Evolutionary conservation across 768 basidiomycete species (phyloP), one percentile per base, ranked within the genome.

Genomic region (Russula earlei): DNA sequence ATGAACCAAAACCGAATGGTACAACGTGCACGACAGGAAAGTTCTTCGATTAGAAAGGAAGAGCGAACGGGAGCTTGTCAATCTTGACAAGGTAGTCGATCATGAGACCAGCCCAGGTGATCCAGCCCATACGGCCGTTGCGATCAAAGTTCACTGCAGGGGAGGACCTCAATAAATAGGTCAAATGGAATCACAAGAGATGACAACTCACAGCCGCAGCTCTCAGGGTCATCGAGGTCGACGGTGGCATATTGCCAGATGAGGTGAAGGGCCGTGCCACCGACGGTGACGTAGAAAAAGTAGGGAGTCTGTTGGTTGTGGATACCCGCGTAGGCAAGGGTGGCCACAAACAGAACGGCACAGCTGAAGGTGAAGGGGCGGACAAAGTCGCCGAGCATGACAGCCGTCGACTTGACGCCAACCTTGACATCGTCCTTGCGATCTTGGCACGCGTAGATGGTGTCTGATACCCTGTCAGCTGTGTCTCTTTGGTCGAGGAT

Each of bases 381-480:
- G 27, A 85, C 80, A 66, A 78, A 75, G 6, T 74, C 68, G n/a
- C 82, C 84, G 63, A 85, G 86, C 17, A 86, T 74, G 41, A 89
- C 77, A 0, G 87, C 87, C 12, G 84, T 89, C 5, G 85, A 88
- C 57, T 81, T 80, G 22, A 88, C 82, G 19, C 84, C 84, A 55
- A 80, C 81, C 52, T 79, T 78, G 41, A 83, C 69, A 64, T 91
- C 87, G 68, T 88, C 87, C 54, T 74, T 68, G 50, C 84, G 83
- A 65, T 91, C 87, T 71, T 88, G 79, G 66, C 84, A 87, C 10
- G 84, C 87, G 65, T 91, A 91, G 53, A 85, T 82, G 4, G 83
- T 84, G 66, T 87, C 75, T 68, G 19, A 15, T 11, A 2, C 29
- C 31, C 10, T 12, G 41, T 56, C 42, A 62, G 49, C 15, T 29